phyloP scores from a whole-genome alignment of 225 moss, liverwort and hornwort species.

The Polytrichum formosum region DNA sequence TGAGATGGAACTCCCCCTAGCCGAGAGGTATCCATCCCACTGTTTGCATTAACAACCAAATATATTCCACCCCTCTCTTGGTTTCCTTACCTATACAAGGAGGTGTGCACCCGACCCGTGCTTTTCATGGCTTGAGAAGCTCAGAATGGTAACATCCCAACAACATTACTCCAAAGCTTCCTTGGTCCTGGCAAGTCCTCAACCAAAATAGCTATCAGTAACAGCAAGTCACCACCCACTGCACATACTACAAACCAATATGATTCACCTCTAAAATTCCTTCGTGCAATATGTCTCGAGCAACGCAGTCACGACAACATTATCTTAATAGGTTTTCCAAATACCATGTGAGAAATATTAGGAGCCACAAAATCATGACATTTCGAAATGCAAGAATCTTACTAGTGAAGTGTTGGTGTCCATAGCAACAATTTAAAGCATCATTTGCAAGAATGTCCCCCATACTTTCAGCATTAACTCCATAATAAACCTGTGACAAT shows the following conservation, averaged over 20 bases:
- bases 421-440: too few species aligned
- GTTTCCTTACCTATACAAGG: constrained; percentile 29
- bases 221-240: background rate
- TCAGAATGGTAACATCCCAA: constrained; percentile 16
- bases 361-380: too few species aligned
- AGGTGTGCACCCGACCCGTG: constrained; percentile 24
- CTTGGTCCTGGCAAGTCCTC: background rate
- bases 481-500: background rate
- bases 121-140: constrained; percentile 18
- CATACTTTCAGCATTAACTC: too few species aligned
- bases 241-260: too few species aligned
- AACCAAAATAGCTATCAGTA: background rate
- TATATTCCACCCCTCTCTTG: constrained; percentile 23
- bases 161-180: constrained; percentile 12
- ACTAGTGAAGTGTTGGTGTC: too few species aligned
- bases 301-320: too few species aligned
- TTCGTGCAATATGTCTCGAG: too few species aligned
- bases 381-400: too few species aligned
- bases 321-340: too few species aligned
- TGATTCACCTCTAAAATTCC: too few species aligned
- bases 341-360: too few species aligned
- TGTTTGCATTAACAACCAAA: constrained; percentile 37
- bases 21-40: constrained; percentile 49
- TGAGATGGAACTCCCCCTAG: constrained; percentile 35
- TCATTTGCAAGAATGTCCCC: too few species aligned